Conservation (phyloP, 2,329 filamentous ascomycete genomes). For the Venturia nashicola region DNA sequence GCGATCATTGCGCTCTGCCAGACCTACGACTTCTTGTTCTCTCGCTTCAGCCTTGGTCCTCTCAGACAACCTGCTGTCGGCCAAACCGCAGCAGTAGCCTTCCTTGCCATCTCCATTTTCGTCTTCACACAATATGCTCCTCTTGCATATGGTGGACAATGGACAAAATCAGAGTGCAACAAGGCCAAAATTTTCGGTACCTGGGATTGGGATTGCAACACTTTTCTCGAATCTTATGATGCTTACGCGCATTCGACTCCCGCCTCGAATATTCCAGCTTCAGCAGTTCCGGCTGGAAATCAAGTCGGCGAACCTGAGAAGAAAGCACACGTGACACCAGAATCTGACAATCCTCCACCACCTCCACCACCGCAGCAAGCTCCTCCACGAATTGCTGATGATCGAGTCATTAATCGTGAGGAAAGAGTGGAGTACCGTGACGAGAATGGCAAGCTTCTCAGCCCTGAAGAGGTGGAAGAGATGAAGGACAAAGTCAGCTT, state of each 20-base stretch:
- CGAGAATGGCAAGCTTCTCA: conserved; percentile 78
- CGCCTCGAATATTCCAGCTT: conserved; percentile 6
- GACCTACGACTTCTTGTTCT: conserved; percentile 72
- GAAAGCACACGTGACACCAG: conserved; percentile 17
- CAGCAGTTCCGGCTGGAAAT: conserved; percentile 10
- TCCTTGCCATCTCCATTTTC: conserved; percentile 61
- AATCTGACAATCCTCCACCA: conserved; percentile 12
- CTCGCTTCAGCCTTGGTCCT: conserved; percentile 56
- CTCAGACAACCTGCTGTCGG: conserved; percentile 62
- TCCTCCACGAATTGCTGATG: conserved; percentile 16
- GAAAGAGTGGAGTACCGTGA: conserved; percentile 91
- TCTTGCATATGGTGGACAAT: conserved; percentile 82
- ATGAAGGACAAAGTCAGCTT: conserved; percentile 91
- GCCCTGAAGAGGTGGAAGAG: conserved; percentile 69
- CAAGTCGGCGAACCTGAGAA: conserved; percentile 23
- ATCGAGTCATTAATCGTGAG: conserved; percentile 40
- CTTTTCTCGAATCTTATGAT: conserved; percentile 17
- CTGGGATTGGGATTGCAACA: conserved; percentile 99
- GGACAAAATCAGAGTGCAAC: conserved; percentile 82
- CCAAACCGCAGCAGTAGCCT: conserved; percentile 56
- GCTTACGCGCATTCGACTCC: conserved; percentile 8
- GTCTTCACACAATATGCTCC: conserved; percentile 81
- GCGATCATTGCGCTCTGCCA: conserved; percentile 82
- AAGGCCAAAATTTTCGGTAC: conserved; percentile 74
- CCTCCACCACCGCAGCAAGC: conserved; percentile 17